Percentiles rank a stretch among this genome's conserved stretches.
Evolutionary conservation across 257 asterid genomes (phyloP).

Genomic region (Coffea canephora): DNA sequence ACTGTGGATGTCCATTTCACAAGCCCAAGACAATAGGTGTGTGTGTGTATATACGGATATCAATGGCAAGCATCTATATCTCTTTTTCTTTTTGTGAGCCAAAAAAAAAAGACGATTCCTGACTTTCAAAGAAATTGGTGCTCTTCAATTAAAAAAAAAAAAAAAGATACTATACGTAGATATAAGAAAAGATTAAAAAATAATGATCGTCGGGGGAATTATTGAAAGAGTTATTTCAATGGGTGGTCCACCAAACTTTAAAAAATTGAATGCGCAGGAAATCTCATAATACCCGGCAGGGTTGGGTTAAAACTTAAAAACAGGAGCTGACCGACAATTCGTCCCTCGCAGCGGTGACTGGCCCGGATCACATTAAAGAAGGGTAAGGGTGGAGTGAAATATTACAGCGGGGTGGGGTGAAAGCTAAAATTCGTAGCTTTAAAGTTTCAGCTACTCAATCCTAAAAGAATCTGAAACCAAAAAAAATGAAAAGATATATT

Average conservation of each 20-base stretch:
- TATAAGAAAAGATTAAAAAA: too few relatives aligned
- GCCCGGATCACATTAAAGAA: constrained; percentile 15
- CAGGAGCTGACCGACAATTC: constrained; percentile 9
- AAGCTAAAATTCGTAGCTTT: constrained; percentile 20
- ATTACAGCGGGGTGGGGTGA: not conserved
- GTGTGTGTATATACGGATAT: too few relatives aligned
- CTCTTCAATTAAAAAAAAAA: too few relatives aligned
- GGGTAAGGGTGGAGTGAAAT: not conserved
- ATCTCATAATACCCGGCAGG: not conserved
- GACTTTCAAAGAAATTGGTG: too few relatives aligned
- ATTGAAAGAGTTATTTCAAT: not conserved
- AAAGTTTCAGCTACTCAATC: constrained; percentile 5
- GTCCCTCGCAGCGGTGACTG: not conserved
- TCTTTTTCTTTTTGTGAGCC: too few relatives aligned
- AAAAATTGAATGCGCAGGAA: constrained; percentile 8
- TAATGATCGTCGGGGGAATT: not conserved
- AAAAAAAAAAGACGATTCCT: too few relatives aligned
- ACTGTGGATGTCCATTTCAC: not conserved
- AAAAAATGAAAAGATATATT: constrained; percentile 16
- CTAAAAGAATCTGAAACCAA: not conserved
- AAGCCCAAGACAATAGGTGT: not conserved
- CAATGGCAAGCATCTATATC: too few relatives aligned
- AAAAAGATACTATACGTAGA: too few relatives aligned
- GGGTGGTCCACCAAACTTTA: constrained; percentile 4
- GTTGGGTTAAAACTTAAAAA: not conserved